These are phyloP conservation scores for Geotrichum citri-aurantii DNA, from an alignment of 1,139 yeast genomes.

Conservation along the genomic window DNA sequence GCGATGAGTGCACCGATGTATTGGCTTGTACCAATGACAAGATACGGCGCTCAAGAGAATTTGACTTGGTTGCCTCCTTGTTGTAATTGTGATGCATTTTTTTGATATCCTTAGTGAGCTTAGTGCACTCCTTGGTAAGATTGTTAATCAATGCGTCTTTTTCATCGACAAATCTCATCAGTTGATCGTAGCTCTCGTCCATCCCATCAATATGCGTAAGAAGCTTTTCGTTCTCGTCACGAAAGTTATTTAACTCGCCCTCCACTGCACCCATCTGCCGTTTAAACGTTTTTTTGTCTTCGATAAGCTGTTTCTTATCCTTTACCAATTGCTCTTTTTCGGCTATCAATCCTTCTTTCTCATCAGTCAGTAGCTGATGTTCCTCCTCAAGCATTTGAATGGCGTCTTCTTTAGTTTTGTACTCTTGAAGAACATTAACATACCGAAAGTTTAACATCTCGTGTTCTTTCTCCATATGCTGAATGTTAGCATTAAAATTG, in stretches of 20 bases:
- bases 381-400: constrained; percentile 3
- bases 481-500: not conserved
- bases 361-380: not conserved
- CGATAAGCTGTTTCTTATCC: not conserved
- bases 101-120: constrained; percentile 5
- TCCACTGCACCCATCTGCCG: constrained; percentile 2
- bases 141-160: not conserved
- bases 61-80: constrained; percentile 2
- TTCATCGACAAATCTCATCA: not conserved
- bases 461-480: not conserved
- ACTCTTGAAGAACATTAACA: not conserved
- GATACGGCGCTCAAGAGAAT: constrained; percentile 1
- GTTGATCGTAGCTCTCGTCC: constrained; percentile 2
- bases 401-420: not conserved
- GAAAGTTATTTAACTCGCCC: not conserved
- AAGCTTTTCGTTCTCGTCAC: not conserved
- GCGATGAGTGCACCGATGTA: not conserved
- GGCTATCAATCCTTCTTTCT: not conserved
- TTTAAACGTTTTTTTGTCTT: not conserved
- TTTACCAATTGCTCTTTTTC: not conserved
- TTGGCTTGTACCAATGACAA: constrained; percentile 5
- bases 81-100: constrained; percentile 1
- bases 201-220: not conserved
- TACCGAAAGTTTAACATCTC: not conserved
- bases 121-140: not conserved